A percentile compares a stretch with the other conserved stretches of the same genome.
These are phyloP conservation scores for Vigna unguiculata DNA, from an alignment of 306 rosid species.

Conservation along the genomic window DNA sequence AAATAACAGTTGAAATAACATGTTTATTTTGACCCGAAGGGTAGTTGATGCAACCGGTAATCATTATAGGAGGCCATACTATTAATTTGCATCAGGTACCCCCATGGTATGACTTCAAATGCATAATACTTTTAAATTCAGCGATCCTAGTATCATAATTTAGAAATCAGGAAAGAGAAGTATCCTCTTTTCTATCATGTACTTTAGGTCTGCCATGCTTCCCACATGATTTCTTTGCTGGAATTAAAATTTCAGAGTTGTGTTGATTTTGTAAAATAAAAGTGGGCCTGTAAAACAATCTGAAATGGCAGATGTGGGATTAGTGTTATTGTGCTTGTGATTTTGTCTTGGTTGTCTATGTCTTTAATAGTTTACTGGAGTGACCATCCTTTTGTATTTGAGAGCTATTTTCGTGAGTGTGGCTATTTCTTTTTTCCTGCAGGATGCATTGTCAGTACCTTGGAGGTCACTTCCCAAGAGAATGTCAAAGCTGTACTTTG, in stretches of 20 bases:
- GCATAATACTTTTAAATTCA: background rate
- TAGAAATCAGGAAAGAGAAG: background rate
- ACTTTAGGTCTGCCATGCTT: conserved; percentile 10
- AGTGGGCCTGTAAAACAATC: background rate
- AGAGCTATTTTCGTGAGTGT: background rate
- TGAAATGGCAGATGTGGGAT: background rate
- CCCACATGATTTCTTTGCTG: background rate
- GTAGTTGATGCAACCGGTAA: background rate
- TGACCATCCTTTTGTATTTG: background rate
- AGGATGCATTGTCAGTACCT: conserved; percentile 86
- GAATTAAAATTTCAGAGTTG: background rate
- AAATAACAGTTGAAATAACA: background rate
- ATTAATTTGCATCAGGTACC: conserved; percentile 8
- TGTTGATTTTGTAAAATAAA: background rate
- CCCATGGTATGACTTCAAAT: conserved; percentile 11
- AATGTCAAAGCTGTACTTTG: conserved; percentile 79
- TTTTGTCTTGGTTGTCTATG: background rate
- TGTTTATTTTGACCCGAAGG: background rate
- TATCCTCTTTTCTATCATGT: background rate
- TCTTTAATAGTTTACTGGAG: background rate
- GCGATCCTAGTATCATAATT: background rate
- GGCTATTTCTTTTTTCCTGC: conserved; percentile 30
- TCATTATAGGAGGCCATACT: background rate
- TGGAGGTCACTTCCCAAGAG: conserved; percentile 76
- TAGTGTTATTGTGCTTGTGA: background rate